Percentiles rank a stretch among this genome's conserved stretches.
phyloP scores from a whole-genome alignment of 2,329 filamentous ascomycete species.

The Paramyrothecium sp. region DNA sequence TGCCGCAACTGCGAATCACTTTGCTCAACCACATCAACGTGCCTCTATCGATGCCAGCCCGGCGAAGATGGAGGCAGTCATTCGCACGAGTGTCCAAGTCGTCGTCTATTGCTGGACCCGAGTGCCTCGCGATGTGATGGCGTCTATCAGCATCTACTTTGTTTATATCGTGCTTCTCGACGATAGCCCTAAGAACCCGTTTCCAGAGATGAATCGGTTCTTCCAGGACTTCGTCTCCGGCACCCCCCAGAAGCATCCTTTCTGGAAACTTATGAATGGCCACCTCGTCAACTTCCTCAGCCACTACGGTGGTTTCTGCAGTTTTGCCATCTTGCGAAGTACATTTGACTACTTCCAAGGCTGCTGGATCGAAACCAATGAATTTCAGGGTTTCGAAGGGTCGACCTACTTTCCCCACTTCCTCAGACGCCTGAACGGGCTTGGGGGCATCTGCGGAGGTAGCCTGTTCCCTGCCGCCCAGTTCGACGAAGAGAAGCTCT shows the following conservation, averaged over 20 bases:
- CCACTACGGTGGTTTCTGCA: constrained; percentile 14
- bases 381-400: constrained; percentile 13
- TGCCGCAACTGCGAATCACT: constrained; percentile 13
- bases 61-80: constrained; percentile 6
- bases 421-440: constrained; percentile 16
- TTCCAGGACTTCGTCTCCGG: constrained; percentile 12
- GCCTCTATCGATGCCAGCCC: constrained; percentile 6
- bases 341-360: constrained; percentile 13
- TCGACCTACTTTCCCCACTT: constrained; percentile 14
- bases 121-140: constrained; percentile 12
- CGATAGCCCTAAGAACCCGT: constrained; percentile 12
- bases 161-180: constrained; percentile 16
- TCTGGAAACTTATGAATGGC: constrained; percentile 13
- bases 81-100: constrained; percentile 22
- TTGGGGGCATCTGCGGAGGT: constrained; percentile 11
- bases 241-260: constrained; percentile 10
- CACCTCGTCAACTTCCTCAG: constrained; percentile 12
- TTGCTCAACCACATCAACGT: constrained; percentile 11
- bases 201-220: constrained; percentile 9
- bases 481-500: constrained; percentile 12
- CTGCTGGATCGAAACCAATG: constrained; percentile 18
- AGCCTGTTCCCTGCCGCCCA: constrained; percentile 8
- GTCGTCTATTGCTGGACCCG: constrained; percentile 24
- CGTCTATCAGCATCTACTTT: constrained; percentile 14
- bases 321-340: constrained; percentile 13